Evolutionary conservation across 768 basidiomycete genomes (phyloP), one percentile per base, ranked within the genome.

Genomic region (Boletus huronensis): DNA sequence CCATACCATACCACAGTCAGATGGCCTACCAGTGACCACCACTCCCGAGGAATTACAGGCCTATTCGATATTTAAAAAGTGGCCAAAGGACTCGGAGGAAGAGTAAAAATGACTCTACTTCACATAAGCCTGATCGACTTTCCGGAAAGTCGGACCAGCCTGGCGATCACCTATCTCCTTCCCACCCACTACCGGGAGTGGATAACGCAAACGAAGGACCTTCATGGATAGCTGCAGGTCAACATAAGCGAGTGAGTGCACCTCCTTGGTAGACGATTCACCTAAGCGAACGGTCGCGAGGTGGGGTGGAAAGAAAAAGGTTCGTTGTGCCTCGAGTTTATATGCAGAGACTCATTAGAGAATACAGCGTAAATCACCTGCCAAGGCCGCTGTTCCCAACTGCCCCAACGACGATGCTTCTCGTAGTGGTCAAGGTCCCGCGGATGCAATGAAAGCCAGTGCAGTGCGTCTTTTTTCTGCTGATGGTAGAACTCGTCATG

Each of bases 381-480:
- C 1, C 3, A 45, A 29, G 28, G 2, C 44, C 5, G 1, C 28
- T 2, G 10, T 7, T 19, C 28, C n/a, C 6, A 44, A 13, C 0
- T 28, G 0, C 3, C 28, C 7, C 1, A 19, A 19, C 6, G 9
- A 29, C 1, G n/a, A 9, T 14, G 7, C 28, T 1, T 29, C n/a
- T 3, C 2, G 3, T 14, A 14, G 44, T 3, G n/a, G 3, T 7
- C 44, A 45, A 29, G 6, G 6, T 11, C 1, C 26, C 3, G 10
- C 10, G 1, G 17, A n/a, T 5, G 0, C 17, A n/a, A 28, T 0
- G 5, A 3, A 5, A 13, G 3, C 10, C 0, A 6, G 6, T 3
- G 13, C 1, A 3, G 39, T 43, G 5, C 2, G 26, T 11, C 9
- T n/a, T 25, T 11, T 43, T 11, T 31, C 29, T 21, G 3, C 6